Evolutionary conservation across 306 rosid genomes (phyloP), one percentile per base, ranked within the genome.

Genomic region (Vachellia pachyceras): DNA sequence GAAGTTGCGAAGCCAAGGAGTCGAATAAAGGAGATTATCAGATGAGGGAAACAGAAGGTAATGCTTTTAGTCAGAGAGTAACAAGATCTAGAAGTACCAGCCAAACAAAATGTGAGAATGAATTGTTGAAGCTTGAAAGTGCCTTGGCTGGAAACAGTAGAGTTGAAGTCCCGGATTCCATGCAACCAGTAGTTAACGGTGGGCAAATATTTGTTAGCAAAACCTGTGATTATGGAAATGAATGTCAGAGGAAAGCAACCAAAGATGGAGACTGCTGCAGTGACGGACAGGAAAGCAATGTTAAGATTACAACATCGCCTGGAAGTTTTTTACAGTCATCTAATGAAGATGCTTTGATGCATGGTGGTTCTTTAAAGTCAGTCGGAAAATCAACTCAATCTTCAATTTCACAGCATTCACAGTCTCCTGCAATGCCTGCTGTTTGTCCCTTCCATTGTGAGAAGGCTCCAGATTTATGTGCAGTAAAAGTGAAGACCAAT

Each of bases 81-180:
- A 81, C 82, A 42, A 81, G 86, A 75, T 82, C 89, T 80, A 79
- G 79, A 78, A 83, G 73, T 85, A 81, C 86, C 67, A 73, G 77
- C 8, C 83, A 74, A 60, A 54, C 42, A 69, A 83, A 63, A 4
- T 37, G 29, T 77, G 61, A 22, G 64, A 49, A 71, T 37, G 73
- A 83, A 74, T 72, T 81, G 36, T 45, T 78, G 78, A 81, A 81
- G 79, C 54, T 37, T 73, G 90, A 82, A 52, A 68, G 69, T 66
- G 18, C 83, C 69, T 76, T 52, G 15, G 80, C 54, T 52, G 68
- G 81, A 67, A 72, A 46, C 67, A 77, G 75, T 39, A 80, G 58
- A 63, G 81, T 65, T 74, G 89, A 58, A 75, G 55, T 22, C 35
- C 52, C 52, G 45, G 57, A 72, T 85, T 69, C 5, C 40, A 49